Percentiles rank a stretch among this genome's conserved stretches.
Evolutionary conservation across 169 alveolate species (phyloP).

Genomic region (Eimeria acervulina): DNA sequence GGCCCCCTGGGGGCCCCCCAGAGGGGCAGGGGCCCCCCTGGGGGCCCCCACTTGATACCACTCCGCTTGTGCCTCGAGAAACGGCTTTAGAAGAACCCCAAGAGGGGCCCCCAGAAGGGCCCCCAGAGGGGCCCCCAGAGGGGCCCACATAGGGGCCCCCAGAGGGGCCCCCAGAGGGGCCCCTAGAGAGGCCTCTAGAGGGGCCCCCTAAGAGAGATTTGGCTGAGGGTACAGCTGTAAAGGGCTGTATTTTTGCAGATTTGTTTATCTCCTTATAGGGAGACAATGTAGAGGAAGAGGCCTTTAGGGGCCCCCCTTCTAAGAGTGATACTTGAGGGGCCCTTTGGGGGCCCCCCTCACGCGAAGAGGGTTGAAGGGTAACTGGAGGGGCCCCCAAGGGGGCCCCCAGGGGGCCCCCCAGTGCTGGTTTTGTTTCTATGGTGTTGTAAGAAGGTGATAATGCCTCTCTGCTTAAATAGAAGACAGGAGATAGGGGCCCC

Average conservation of each 20-base stretch:
- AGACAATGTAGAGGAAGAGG: too few species aligned
- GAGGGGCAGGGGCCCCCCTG: background rate
- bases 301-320: background rate
- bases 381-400: too few species aligned
- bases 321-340: background rate
- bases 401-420: too few species aligned
- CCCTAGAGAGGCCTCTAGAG: background rate
- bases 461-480: background rate
- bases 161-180: background rate
- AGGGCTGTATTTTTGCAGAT: too few species aligned
- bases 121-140: background rate
- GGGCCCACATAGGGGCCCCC: background rate
- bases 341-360: background rate
- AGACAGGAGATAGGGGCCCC: conserved; percentile 39
- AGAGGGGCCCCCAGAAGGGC: background rate
- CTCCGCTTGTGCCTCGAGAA: background rate
- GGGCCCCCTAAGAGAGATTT: background rate
- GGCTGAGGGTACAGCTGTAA: background rate
- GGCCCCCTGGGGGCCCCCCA: background rate
- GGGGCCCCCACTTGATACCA: background rate
- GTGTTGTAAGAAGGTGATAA: background rate
- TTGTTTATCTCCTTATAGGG: too few species aligned
- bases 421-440: background rate
- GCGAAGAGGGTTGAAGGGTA: too few species aligned
- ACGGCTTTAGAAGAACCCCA: background rate